phyloP scores from a whole-genome alignment of 768 basidiomycete species.

The Sutorius australiensis region DNA sequence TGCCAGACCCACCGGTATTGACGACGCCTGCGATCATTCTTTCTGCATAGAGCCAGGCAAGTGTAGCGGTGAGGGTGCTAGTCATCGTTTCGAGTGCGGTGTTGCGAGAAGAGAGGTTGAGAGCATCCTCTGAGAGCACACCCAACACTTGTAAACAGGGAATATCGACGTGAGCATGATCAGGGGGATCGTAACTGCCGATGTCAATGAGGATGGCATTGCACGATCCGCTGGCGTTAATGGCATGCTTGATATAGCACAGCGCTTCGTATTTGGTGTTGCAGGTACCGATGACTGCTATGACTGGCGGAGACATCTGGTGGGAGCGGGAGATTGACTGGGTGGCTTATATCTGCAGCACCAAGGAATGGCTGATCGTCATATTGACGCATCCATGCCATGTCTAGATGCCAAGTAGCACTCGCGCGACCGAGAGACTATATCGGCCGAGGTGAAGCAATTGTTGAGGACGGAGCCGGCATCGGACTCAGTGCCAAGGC shows the following conservation, averaged over 20 bases:
- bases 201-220: conserved; percentile 28
- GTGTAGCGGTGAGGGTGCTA: conserved; percentile 15
- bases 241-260: conserved; percentile 17
- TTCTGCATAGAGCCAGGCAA: conserved; percentile 9
- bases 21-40: conserved; percentile 21
- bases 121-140: not conserved
- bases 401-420: conserved; percentile 18
- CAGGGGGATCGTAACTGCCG: conserved; percentile 16
- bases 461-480: conserved; percentile 27
- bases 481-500: conserved; percentile 26
- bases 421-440: conserved; percentile 12
- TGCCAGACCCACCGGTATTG: conserved; percentile 24
- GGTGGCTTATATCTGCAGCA: conserved; percentile 19
- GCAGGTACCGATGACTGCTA: conserved; percentile 29
- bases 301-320: conserved; percentile 9
- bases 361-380: not conserved
- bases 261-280: conserved; percentile 27
- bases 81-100: conserved; percentile 17
- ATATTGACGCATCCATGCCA: not conserved
- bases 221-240: conserved; percentile 13
- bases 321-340: too few relatives aligned
- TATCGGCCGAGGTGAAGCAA: conserved; percentile 18
- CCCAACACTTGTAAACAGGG: conserved; percentile 17
- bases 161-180: conserved; percentile 19
- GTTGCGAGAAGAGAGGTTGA: conserved; percentile 8